Base-by-base conservation (phyloP, 768 basidiomycete genomes). In the Neoboletus subvelutipes region DNA sequence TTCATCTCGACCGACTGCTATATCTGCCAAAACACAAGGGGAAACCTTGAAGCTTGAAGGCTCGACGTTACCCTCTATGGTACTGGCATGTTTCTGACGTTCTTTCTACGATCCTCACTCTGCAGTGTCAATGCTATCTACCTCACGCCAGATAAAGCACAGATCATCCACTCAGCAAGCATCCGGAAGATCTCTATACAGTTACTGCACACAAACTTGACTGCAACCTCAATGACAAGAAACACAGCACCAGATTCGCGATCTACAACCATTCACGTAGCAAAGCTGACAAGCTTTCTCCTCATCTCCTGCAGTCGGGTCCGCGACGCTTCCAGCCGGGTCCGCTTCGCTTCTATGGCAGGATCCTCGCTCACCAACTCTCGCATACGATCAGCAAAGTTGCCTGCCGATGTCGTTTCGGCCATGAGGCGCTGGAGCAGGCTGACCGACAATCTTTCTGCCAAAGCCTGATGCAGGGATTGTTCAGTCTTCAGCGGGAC, bases 401-500 rank as follows among this genome's bases (percentile, higher is more conserved):
- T 50, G 0, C 55, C 59, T 13, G 53, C 45, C 29, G 58, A 64
- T 0, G 33, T 49, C 6, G 57, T 40, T 36, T 66, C 66, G 15
- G 3, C 50, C 3, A 78, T 52, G n/a, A 79, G 66, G 37, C 68
- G 63, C 28, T 64, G 57, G 33, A 77, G 57, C 9, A 87, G 68
- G 17, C 63, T 67, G 22, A 65, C 56, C 10, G 76, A 74, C 40
- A 82, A 59, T 20, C 56, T 66, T 0, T 67, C 58, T 0, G 72
- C 74, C 13, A 82, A 69, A 11, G 71, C 65, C 37, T 76, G 73
- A 45, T 81, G 74, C 31, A 84, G 70, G 9, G 71, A 65, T 22
- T 74, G 75, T 56, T 83, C 80, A 36, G 83, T 82, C 42, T 70
- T 73, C 10, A 79, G 64, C 1, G 85, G 83, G 22, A 85, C 50